A percentile compares a stretch with the other conserved stretches of the same genome.
Conservation (phyloP, 202 grass and related monocot genomes). For the Brachypodium distachyon region DNA sequence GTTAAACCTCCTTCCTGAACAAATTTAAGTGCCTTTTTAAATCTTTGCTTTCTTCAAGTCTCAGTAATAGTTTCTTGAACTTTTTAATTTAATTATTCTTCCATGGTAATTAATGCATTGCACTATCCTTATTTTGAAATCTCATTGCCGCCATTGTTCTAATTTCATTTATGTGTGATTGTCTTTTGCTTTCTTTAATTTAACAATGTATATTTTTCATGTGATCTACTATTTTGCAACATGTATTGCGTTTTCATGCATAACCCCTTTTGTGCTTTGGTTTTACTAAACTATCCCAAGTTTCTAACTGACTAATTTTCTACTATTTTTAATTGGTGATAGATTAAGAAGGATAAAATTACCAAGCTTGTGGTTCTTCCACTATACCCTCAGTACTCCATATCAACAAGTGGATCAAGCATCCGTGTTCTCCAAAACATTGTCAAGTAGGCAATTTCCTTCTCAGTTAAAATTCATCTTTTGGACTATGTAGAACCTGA, state of each 20-base stretch:
- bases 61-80: background rate
- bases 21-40: background rate
- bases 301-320: constrained; percentile 1
- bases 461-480: background rate
- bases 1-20: constrained; percentile 5
- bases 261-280: background rate
- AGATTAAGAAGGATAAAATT: constrained; percentile 92
- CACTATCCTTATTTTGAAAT: background rate
- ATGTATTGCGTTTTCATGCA: background rate
- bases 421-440: constrained; percentile 77
- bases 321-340: constrained; percentile 11
- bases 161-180: background rate
- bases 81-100: background rate
- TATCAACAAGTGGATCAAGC: constrained; percentile 94
- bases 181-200: background rate
- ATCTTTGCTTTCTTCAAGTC: background rate
- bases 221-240: background rate
- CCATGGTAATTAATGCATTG: background rate
- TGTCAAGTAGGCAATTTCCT: constrained; percentile 39
- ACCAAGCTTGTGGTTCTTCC: constrained; percentile 91
- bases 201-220: background rate
- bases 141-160: background rate
- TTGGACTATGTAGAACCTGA: background rate
- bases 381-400: constrained; percentile 95
- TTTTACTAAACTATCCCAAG: background rate